phyloP scores from a whole-genome alignment of 495 filamentous ascomycete genomes.

The Parathielavia hyrcaniae region DNA sequence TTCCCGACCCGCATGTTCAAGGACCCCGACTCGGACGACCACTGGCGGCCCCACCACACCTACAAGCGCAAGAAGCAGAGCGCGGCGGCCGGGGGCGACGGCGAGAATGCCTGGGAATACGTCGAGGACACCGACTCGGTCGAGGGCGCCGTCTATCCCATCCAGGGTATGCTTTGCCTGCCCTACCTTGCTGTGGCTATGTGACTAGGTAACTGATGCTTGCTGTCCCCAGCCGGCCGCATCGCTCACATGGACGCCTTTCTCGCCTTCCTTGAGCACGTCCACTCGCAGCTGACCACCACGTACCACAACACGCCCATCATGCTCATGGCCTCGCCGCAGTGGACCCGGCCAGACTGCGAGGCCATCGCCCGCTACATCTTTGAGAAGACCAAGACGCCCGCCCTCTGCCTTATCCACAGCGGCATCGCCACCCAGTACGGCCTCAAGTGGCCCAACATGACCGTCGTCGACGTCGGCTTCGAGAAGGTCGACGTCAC shows the following conservation, averaged over 20 bases:
- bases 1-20: conserved; percentile 92
- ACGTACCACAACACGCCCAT: conserved; percentile 88
- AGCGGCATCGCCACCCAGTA: conserved; percentile 75
- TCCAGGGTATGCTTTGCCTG: conserved; percentile 43
- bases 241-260: conserved; percentile 87
- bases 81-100: conserved; percentile 23
- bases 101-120: conserved; percentile 49
- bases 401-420: conserved; percentile 81
- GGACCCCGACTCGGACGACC: conserved; percentile 65
- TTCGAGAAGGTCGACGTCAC: conserved; percentile 87
- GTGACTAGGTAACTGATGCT: not conserved
- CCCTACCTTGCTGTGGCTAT: not conserved
- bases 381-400: conserved; percentile 94
- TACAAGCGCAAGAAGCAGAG: conserved; percentile 58
- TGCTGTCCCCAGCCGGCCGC: conserved; percentile 51
- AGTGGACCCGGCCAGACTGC: conserved; percentile 76
- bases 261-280: conserved; percentile 79
- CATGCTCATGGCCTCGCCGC: conserved; percentile 75
- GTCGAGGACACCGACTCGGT: conserved; percentile 83
- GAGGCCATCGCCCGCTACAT: conserved; percentile 83
- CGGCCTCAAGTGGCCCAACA: conserved; percentile 67
- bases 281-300: conserved; percentile 78
- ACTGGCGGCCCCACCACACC: conserved; percentile 79
- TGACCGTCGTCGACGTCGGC: conserved; percentile 85
- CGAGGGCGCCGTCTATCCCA: conserved; percentile 84